Base-by-base conservation (phyloP, 306 rosid genomes). In the Cercis canadensis region DNA sequence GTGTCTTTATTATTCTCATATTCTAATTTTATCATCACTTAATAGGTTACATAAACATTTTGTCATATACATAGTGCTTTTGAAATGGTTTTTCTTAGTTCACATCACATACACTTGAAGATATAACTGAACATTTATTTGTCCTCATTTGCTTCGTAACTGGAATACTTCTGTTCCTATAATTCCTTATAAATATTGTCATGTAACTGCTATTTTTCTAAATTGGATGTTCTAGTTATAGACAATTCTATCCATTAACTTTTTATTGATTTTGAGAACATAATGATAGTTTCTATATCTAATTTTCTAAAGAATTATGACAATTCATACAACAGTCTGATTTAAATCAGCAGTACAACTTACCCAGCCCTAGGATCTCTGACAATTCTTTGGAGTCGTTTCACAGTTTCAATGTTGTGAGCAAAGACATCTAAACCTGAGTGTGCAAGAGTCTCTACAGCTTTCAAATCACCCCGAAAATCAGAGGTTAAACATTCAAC, bases 301-400 rank as follows among this genome's bases (percentile, higher is more conserved):
- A 7, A 39, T 7, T 6, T 39, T 39, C 44, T 39, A 2, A 44
- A 44, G 49, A 44, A 52, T 54, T 55, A n/a, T 47, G 45, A 55
- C 57, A 68, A 67, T 1, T 24, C 3, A 24, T 24, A 24, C 29
- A 55, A 50, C 33, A 67, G 34, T n/a, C n/a, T n/a, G n/a, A n/a
- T n/a, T n/a, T n/a, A 50, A 21, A 58, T 13, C 5, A 21, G 62
- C 29, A 63, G 29, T 67, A 77, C 34, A 65, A 58, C 92, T 85
- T 64, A 93, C 98, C 97, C 98, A 53, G 98, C 98, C 65, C 96
- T 88, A 44, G 98, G 97, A 78, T 94, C 98, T 79, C 98, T 85
- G 33, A 94, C 98, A 76, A 94, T 84, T 76, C 97, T 78, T 68
- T 94, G 98, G 39, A 94, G 98, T 55, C 96, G 88, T 83, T 89